These are phyloP conservation scores for Multifurca ochricompacta DNA, from an alignment of 768 basidiomycete genomes.

Conservation along the genomic window DNA sequence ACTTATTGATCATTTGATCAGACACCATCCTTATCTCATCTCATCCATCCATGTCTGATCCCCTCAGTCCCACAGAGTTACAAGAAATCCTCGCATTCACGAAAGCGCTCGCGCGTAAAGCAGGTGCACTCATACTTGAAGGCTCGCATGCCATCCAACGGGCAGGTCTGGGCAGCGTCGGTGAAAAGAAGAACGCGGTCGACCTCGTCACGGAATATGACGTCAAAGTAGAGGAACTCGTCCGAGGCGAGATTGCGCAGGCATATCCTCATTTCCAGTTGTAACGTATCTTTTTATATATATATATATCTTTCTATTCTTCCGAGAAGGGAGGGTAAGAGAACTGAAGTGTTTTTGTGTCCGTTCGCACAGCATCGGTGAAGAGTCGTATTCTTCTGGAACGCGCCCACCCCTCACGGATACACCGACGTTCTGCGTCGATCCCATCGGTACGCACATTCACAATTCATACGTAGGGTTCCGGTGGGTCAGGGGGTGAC, in stretches of 20 bases:
- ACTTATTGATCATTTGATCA: no score
- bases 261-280: slow-evolving; percentile 75
- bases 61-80: slow-evolving; percentile 38
- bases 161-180: slow-evolving; percentile 43
- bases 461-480: not conserved
- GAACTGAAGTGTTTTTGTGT: slow-evolving; percentile 7
- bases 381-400: slow-evolving; percentile 86
- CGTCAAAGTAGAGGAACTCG: slow-evolving; percentile 80
- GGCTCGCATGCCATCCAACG: slow-evolving; percentile 68
- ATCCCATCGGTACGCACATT: slow-evolving; percentile 69
- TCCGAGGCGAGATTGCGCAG: slow-evolving; percentile 55
- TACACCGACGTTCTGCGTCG: slow-evolving; percentile 91
- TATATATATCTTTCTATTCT: not conserved
- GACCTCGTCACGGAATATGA: slow-evolving; percentile 96
- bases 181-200: slow-evolving; percentile 89
- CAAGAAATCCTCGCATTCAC: slow-evolving; percentile 61
- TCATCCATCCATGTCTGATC: slow-evolving; percentile 16
- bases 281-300: slow-evolving; percentile 31
- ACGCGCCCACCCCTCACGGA: slow-evolving; percentile 63
- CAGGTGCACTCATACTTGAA: slow-evolving; percentile 68
- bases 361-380: slow-evolving; percentile 62
- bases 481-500: not conserved
- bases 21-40: no score
- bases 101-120: slow-evolving; percentile 59
- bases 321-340: no score